Base-by-base conservation (phyloP, 2,329 filamentous ascomycete species). In the Sporothrix mexicana region DNA sequence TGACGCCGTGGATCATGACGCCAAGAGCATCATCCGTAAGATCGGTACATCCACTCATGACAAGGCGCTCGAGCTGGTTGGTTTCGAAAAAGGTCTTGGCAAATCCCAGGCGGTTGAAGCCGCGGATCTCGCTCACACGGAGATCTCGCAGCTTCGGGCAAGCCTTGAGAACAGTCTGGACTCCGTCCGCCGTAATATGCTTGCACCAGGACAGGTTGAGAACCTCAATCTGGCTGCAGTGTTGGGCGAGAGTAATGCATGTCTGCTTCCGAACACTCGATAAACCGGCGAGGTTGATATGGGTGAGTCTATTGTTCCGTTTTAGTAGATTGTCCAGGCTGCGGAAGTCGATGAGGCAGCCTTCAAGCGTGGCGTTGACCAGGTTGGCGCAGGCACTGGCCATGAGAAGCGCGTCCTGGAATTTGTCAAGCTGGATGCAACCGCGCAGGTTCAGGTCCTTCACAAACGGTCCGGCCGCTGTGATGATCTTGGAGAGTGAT, bases 131-230 rank as follows among this genome's bases (percentile, higher is more conserved):
- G 64, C 93, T 91, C 10, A 92, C 94, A 73, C 94, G 88, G 43
- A 99, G 84, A 77, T 98, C 95, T 71, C 85, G 91, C 71, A 99
- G 83, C 70, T 86, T 90, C 0, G 87, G 85, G 78, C 96, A 98
- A 1, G 87, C 87, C 74, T 92, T 85, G 0, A 98, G 84, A 1
- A 99, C 87, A 69, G 88, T 87, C 75, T 87, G 89, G 71, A 98
- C 84, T 4, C 94, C 95, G 13, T 88, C 85, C 9, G 93, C 92
- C 78, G 96, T 92, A 79, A 98, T 90, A 74, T 94, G 92, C 76
- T 90, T 91, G 83, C 96, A 99, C 94, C 95, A 98, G 0, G 94
- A 97, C 23, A 98, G 88, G 78, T 98, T 97, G 76, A 98, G 87
- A 72, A 88, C 87, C 80, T 97, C 91, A n/a, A 99, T 85, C 67